Conservation (phyloP, 768 basidiomycete species). For the Tubosaeta sp. region DNA sequence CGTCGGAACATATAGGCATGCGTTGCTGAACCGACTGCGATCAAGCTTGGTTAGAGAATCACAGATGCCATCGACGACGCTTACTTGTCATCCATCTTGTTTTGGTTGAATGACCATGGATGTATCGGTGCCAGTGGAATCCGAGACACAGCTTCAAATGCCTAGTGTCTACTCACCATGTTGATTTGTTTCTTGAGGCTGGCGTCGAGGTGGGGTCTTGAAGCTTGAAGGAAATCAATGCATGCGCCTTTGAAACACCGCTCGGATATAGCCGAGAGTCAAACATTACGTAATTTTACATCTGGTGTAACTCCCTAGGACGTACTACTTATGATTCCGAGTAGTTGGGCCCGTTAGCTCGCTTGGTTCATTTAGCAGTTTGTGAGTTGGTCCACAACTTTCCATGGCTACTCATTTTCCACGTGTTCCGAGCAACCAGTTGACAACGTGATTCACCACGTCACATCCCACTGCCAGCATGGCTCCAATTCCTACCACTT, state of each 20-base stretch:
- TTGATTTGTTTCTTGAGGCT: constrained; percentile 36
- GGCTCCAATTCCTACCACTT: constrained; percentile 56
- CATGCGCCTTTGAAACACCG: constrained; percentile 13
- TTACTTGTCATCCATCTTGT: constrained; percentile 53
- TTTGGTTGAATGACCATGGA: constrained; percentile 26
- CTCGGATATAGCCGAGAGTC: constrained; percentile 19
- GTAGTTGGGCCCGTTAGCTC: too few species aligned
- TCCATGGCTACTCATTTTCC: background rate
- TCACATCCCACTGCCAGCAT: constrained; percentile 31
- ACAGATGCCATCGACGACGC: constrained; percentile 33
- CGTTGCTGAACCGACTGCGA: constrained; percentile 24
- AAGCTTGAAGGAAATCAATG: background rate
- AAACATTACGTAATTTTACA: constrained; percentile 5
- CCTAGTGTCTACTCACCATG: constrained; percentile 50
- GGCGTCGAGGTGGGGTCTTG: constrained; percentile 15
- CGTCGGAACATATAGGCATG: constrained; percentile 8
- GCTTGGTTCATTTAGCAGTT: too few species aligned
- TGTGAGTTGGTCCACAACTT: too few species aligned
- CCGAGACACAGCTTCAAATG: constrained; percentile 28
- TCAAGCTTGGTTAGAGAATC: constrained; percentile 16
- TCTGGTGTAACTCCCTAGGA: too few species aligned
- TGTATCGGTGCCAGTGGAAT: constrained; percentile 37
- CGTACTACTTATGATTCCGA: background rate
- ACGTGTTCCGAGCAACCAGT: background rate
- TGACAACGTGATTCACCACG: background rate